Base-by-base conservation (phyloP, 495 filamentous ascomycete genomes). In the Massariosphaeria phaeospora region DNA sequence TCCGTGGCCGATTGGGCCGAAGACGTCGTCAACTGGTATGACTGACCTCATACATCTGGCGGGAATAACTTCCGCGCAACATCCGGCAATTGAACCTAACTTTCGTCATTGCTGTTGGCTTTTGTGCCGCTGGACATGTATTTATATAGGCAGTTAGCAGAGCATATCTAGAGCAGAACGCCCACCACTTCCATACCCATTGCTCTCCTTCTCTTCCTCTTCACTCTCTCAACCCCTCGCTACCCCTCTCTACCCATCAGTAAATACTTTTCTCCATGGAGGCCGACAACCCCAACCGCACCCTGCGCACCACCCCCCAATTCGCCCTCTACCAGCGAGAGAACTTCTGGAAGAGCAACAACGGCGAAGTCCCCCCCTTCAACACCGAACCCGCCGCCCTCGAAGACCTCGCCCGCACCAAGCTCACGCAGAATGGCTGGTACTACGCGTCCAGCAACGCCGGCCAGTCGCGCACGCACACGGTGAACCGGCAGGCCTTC, bases 381-480 rank as follows among this genome's bases (percentile, higher is more conserved):
- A 83, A 79, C 57, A 84, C 79, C 1, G 64, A 82, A 29, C 80
- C 79, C 8, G 72, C 61, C 34, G 76, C 77, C 42, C 71, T 84
- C 15, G 80, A 83, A 65, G 75, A 80, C 53, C 69, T 76, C 29
- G 81, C 82, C 11, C 75, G 76, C 56, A 64, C 77, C 55, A 78
- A 72, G 26, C 73, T 85, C 17, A 76, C 75, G 45, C 59, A 75
- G 48, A 66, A 66, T 18, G 78, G 77, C 52, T 79, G 74, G 75
- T 76, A 72, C 69, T 86, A 86, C 52, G 76, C 84, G 39, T 82
- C 80, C 41, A 84, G 72, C 51, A 85, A 84, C 58, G 83, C 83
- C 11, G 81, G 83, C 0, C 71, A 78, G 26, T 85, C 82, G 7
- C 74, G 72, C 52, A 87, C 83, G 13, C 82, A 86, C 65, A 73